Base-by-base conservation (phyloP, 1,139 yeast genomes). In the Candida sp. region DNA sequence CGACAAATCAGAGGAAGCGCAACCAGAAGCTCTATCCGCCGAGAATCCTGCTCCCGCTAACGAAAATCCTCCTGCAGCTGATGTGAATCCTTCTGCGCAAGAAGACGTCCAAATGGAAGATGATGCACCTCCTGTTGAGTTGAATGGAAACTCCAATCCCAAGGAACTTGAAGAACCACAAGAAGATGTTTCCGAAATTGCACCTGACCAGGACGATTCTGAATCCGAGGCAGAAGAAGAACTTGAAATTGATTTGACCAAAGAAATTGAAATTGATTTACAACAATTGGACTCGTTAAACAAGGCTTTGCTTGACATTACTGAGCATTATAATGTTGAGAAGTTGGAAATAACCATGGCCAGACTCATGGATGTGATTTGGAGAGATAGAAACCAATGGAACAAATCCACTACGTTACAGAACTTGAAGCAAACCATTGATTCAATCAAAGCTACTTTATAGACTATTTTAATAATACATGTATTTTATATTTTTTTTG, bases 331-430 rank as follows among this genome's bases (percentile, higher is more conserved):
- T 55, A 81, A 84, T 3, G 77, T 94, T n/a, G 96, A 90, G 52
- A 75, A 79, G 53, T 73, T 94, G 38, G 98, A 94, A 68, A 82
- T 82, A 46, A 68, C 87, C 11, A 87, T 88, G 74, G 86, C 98
- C 4, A 76, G 79, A 44, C 66, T 92, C 46, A 84, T 90, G 74
- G 94, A 89, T 48, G 75, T 86, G 11, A 78, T 90, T 3, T 94
- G 98, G 97, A 70, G 74, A 8, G 82, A 83, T 56, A 77, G 96
- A 49, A 69, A 75, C 47, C 66, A 70, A 5, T 86, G 96, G 90
- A 84, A 92, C 63, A 86, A 92, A 58, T 70, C 79, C 1, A 51
- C 50, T 1, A 75, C 81, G 2, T 59, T 77, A 34, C 58, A 59
- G 5, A 67, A 61, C 45, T 64, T 77, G 49, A 56, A 48, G 28